Base-by-base conservation (phyloP, 2,329 filamentous ascomycete species). In the Macrophomina phaseolina region DNA sequence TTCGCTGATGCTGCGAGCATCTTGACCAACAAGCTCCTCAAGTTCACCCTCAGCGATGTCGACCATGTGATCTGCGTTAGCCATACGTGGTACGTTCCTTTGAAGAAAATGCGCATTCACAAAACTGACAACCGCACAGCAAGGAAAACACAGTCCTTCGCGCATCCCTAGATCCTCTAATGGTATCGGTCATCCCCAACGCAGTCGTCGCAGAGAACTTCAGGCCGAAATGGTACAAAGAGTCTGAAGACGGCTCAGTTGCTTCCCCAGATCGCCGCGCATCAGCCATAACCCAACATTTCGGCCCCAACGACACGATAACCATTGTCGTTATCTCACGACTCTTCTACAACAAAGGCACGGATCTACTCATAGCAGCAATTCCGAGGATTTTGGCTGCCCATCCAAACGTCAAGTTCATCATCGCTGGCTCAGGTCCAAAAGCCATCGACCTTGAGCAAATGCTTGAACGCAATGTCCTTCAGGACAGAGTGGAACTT, bases 61-160 rank as follows among this genome's bases (percentile, higher is more conserved):
- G 95, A 98, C 75, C 95, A 99, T 84, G 94, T 96, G 69, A 97
- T 99, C 55, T 99, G 95, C 75, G 95, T 99, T 73, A 97, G 93
- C 80, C 94, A 99, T 83, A 99, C 95, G 46, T 97, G 94, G 93
- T 95, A 82, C n/a, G 72, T 70, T 14, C 7, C 28, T 18, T 3
- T 11, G 12, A 18, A 6, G 2, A 12, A 7, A 5, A 6, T 28
- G 9, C 2, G 7, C 5, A 5, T n/a, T 16, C 16, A 58, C 18
- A 49, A n/a, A 23, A 4, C 45, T 52, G 23, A 60, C 9, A 5
- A 11, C 1, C n/a, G 2, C 4, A 42, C 70, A 97, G 93, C 82
- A 99, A 99, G 78, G 95, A 99, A 78, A 99, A 99, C 75, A 99
- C 95, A 0, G 95, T 98, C 6, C 86, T 99, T 9, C 87, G 95